A percentile compares a stretch with the other conserved stretches of the same genome.
These are phyloP conservation scores for Verticillium klebahnii DNA, from an alignment of 2,329 filamentous ascomycete species.

Conservation along the genomic window DNA sequence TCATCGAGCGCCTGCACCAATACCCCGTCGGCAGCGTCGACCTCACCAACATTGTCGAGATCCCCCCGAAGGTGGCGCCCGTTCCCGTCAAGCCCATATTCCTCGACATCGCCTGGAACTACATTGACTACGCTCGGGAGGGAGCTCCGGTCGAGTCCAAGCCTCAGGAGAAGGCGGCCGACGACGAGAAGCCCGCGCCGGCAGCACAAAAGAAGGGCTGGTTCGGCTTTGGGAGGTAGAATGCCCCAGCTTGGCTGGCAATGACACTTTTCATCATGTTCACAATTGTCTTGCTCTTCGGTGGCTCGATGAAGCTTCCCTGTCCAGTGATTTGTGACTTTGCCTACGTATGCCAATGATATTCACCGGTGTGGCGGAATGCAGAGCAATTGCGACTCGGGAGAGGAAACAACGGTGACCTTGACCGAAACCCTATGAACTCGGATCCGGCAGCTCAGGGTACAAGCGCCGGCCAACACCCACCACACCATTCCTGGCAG, in stretches of 20 bases:
- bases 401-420: too few relatives aligned
- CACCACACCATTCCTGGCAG: too few relatives aligned
- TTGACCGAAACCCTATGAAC: too few relatives aligned
- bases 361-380: too few relatives aligned
- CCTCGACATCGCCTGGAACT: constrained; percentile 96
- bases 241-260: neutral
- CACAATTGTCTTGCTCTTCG: neutral
- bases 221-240: constrained; percentile 66
- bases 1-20: constrained; percentile 70
- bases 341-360: neutral
- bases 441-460: too few relatives aligned
- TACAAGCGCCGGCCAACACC: too few relatives aligned
- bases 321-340: neutral
- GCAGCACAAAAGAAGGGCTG: constrained; percentile 63
- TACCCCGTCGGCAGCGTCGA: constrained; percentile 71
- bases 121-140: constrained; percentile 82
- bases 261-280: neutral
- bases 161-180: constrained; percentile 20
- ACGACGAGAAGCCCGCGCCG: constrained; percentile 21
- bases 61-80: constrained; percentile 76
- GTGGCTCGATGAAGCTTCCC: neutral
- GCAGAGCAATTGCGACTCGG: too few relatives aligned
- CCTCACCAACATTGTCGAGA: constrained; percentile 76
- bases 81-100: constrained; percentile 94
- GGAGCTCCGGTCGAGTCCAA: constrained; percentile 22